phyloP scores from a whole-genome alignment of 495 filamentous ascomycete genomes.

The Penicillium crystallinum region DNA sequence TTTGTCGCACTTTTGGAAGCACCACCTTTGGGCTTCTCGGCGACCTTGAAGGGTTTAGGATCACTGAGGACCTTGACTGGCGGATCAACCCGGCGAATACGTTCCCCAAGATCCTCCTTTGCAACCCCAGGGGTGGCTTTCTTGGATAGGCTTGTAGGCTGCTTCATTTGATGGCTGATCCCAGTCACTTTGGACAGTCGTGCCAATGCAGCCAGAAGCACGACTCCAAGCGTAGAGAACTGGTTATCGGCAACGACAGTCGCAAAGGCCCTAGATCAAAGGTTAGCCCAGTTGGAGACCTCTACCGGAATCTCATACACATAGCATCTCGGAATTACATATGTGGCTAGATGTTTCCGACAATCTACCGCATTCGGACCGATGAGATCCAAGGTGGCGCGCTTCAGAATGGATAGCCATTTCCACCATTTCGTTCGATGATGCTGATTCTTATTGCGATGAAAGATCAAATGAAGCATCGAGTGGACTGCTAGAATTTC shows the following conservation, averaged over 20 bases:
- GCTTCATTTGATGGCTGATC: conserved; percentile 19
- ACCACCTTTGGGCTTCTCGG: background rate
- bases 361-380: background rate
- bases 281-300: conserved; percentile 3
- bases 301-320: conserved; percentile 28
- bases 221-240: conserved; percentile 73
- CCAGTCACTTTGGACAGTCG: conserved; percentile 48
- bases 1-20: conserved; percentile 23
- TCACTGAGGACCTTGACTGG: background rate
- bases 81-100: conserved; percentile 18
- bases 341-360: conserved; percentile 23
- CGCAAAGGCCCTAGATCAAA: conserved; percentile 53
- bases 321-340: conserved; percentile 42
- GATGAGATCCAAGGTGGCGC: conserved; percentile 50
- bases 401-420: conserved; percentile 59
- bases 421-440: conserved; percentile 68
- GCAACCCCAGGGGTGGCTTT: background rate
- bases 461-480: conserved; percentile 57
- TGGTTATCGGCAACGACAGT: conserved; percentile 65
- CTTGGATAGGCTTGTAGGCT: background rate
- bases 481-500: conserved; percentile 30
- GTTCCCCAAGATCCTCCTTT: conserved; percentile 32
- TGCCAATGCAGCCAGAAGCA: conserved; percentile 62
- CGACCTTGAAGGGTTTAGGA: background rate
- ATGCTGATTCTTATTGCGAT: conserved; percentile 83